Evolutionary conservation across 2,329 filamentous ascomycete species (phyloP), one percentile per base, ranked within the genome.

Genomic region (Colletotrichum lini): DNA sequence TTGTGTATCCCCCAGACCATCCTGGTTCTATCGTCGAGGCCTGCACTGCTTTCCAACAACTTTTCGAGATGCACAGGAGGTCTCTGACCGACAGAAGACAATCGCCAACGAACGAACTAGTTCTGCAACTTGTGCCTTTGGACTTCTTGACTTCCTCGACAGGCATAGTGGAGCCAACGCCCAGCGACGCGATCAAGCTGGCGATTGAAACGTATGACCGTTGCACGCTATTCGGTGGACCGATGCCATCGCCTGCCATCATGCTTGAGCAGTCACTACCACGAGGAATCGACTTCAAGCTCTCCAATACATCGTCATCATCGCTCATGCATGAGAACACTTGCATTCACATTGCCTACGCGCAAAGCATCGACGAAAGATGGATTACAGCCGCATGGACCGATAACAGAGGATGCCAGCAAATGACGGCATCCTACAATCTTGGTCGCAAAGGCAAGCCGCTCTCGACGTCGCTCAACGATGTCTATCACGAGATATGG

Each of bases 311-410:
- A 16, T 92, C 93, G 2, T 94, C 93, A 0, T 88, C 90, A 21
- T 93, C 94, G 21, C 83, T 96, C 7, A 84, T 96, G 64, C 89
- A 92, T 66, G 94, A 96, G 78, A 94, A 95, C 74, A 93, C 91
- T 0, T 92, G 92, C 76, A 89, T 97, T 40, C 94, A 97, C 78
- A 84, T 97, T 54, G 93, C 92, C 1, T 97, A 97, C 77, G 89
- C 92, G 2, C 87, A 91, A 66, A 95, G 93, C 76, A 85, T 91
- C 13, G 93, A 96, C 78, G 90, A 92, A 23, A 85, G 91, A 10
- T 97, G 94, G 94, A 83, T 96, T 47, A 92, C 91, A 15, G 92
- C 90, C 7, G 92, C 92, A 0, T 97, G 94, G 94, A 94, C 92
- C 1, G 93, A 97, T 77, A 94, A 91, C 74, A 88, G 89, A 35